Evolutionary conservation across 2,329 filamentous ascomycete species (phyloP), one percentile per base, ranked within the genome.

Genomic region (Clonostachys sp.): DNA sequence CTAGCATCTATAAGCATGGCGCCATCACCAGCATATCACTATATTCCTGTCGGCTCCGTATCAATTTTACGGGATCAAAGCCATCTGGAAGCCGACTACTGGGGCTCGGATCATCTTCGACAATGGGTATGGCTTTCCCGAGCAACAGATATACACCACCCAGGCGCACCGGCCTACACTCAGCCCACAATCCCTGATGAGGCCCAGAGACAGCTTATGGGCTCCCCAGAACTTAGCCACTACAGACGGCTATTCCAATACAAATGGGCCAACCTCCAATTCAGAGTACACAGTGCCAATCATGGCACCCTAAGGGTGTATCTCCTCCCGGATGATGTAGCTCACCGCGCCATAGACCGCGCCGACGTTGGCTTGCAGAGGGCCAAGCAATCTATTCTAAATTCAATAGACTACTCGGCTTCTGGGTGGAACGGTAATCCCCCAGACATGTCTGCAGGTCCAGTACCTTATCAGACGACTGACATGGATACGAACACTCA

Each of bases 291-390:
- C 42, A 48, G 6, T n/a, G 33, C 39, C 5, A 14, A 38, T 17
- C 16, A 30, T 14, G 10, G 16, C 12, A 34, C 36, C 3, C 38
- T 81, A 8, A 74, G 84, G 18, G 68, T 89, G 1, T 83, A 85
- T 55, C 54, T 87, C 5, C 72, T 88, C 3, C 83, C 85, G 3
- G 81, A 87, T 52, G 87, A 91, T 62, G 70, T 81, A 34, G 73
- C 76, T 3, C 74, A 80, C 33, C 60, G 68, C 2, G 61, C 63
- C 5, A 67, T 87, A n/a, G 67, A 77, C 38, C 72, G 81, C 7
- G 68, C 65, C 2, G 67, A 73, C 48, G 55, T 54, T 3, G 61
- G 57, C 14, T 60, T 86, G 6, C 66, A 67, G 30, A 73, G 63
- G 45, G 62, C 70, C 2, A 66, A 84, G 30, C 61, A 68, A 8